These are phyloP conservation scores for Kodamaea fukazawae DNA, from an alignment of 805 yeast genomes.

Conservation along the genomic window DNA sequence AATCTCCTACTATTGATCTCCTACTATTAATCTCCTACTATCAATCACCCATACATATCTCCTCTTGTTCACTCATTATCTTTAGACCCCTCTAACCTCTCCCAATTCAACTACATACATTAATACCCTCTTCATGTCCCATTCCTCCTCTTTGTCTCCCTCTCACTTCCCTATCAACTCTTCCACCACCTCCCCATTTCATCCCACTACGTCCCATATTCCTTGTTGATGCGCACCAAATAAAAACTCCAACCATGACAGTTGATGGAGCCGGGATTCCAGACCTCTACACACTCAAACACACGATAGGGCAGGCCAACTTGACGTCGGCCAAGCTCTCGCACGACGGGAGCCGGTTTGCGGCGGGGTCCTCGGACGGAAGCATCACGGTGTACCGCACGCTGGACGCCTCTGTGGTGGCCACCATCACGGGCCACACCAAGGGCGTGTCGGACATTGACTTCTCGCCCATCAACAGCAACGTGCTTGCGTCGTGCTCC, in stretches of 20 bases:
- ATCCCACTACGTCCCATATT: too few relatives aligned
- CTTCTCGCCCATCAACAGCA: conserved; percentile 70
- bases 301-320: conserved; percentile 11
- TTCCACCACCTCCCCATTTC: too few relatives aligned
- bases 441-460: conserved; percentile 71
- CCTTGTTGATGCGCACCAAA: too few relatives aligned
- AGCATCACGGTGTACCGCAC: conserved; percentile 25
- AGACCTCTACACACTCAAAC: conserved; percentile 14
- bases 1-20: too few relatives aligned
- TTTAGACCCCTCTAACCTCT: not conserved
- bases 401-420: conserved; percentile 25
- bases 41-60: too few relatives aligned
- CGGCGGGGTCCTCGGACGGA: conserved; percentile 44
- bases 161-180: too few relatives aligned
- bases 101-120: not conserved
- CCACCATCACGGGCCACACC: conserved; percentile 54
- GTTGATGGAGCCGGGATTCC: conserved; percentile 2
- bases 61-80: too few relatives aligned
- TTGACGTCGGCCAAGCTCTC: conserved; percentile 54
- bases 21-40: too few relatives aligned
- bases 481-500: conserved; percentile 75
- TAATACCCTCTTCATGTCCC: too few relatives aligned
- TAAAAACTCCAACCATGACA: not conserved
- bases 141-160: too few relatives aligned
- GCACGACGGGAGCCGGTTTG: conserved; percentile 58